Conservation (phyloP, 257 asterid species). For the Nicotiana tomentosiformis region DNA sequence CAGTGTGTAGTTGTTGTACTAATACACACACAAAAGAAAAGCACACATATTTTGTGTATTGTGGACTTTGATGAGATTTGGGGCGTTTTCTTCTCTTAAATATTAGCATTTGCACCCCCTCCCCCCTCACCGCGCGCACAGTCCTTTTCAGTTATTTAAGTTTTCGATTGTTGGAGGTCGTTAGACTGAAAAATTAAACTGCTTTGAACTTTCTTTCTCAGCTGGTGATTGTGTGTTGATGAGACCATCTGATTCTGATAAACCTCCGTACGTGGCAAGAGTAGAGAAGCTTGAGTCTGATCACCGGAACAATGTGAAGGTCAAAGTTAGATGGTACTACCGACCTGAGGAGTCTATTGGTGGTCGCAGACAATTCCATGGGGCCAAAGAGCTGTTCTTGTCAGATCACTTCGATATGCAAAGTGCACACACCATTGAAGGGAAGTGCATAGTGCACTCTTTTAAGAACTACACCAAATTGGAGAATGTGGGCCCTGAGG, state of each 20-base stretch:
- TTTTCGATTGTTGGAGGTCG: neutral
- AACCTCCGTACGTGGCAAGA: slow-evolving; percentile 76
- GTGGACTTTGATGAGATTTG: neutral
- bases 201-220: slow-evolving; percentile 18
- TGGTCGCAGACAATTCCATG: slow-evolving; percentile 85
- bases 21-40: neutral
- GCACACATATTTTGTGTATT: neutral
- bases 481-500: slow-evolving; percentile 76
- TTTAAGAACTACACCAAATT: slow-evolving; percentile 82
- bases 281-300: slow-evolving; percentile 82
- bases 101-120: neutral
- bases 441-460: slow-evolving; percentile 78
- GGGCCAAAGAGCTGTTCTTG: slow-evolving; percentile 78
- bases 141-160: neutral
- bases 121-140: neutral
- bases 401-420: slow-evolving; percentile 78
- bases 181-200: neutral
- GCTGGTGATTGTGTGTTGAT: slow-evolving; percentile 82
- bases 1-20: neutral
- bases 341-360: slow-evolving; percentile 83
- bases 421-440: slow-evolving; percentile 89
- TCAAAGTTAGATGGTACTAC: slow-evolving; percentile 72
- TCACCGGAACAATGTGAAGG: slow-evolving; percentile 66
- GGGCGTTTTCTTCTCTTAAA: neutral
- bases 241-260: slow-evolving; percentile 71